Percentiles rank a stretch among this genome's conserved stretches.
These are phyloP conservation scores for Capsicum chinense DNA, from an alignment of 257 asterid species.

Conservation along the genomic window DNA sequence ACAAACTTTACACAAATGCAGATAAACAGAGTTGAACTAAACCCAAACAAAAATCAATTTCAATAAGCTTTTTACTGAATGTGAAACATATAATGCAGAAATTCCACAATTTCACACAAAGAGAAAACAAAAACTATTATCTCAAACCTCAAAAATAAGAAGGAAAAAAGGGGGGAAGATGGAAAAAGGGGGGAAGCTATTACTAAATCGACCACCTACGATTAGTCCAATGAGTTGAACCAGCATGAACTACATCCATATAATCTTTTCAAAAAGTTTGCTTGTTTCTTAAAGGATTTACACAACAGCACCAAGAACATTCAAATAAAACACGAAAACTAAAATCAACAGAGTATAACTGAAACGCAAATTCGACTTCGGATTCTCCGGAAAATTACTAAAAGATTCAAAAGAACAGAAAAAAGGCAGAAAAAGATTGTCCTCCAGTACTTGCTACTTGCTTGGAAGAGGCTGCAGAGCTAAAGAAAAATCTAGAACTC, in stretches of 20 bases:
- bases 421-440: no score
- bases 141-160: no score
- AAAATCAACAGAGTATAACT: slow-evolving; percentile 8
- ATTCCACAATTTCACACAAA: background rate
- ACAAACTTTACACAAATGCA: background rate
- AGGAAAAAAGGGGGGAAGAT: no score
- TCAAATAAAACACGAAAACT: background rate
- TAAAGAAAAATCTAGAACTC: background rate
- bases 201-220: background rate
- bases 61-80: background rate
- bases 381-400: no score
- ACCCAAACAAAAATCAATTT: background rate
- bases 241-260: no score
- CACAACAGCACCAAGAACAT: background rate
- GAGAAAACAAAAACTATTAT: no score
- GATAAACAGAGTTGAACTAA: background rate
- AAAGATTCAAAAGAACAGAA: no score
- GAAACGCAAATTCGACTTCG: background rate
- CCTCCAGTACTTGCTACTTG: slow-evolving; percentile 19
- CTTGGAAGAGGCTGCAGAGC: background rate
- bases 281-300: background rate
- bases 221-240: background rate
- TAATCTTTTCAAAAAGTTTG: no score
- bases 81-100: background rate
- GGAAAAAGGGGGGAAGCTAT: no score